Evolutionary conservation across 352 stramenopile species (phyloP), one percentile per base, ranked within the genome.

Genomic region (Phytophthora syringae): DNA sequence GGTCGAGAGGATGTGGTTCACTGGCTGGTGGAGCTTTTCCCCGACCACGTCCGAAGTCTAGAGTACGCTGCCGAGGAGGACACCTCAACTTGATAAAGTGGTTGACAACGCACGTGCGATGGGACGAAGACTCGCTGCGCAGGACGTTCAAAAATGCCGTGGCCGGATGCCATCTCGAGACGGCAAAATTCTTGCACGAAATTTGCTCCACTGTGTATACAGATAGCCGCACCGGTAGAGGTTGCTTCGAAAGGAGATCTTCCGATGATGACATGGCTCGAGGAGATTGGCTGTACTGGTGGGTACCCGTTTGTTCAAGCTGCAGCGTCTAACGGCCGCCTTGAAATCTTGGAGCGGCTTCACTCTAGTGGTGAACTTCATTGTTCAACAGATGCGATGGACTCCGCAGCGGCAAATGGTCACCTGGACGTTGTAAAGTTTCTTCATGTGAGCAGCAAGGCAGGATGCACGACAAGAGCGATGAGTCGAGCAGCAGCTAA

Each of bases 1-100:
- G 44, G 44, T 24, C 30, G 45, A 28, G 24, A 24, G 7, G 43
- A 63, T 47, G 32, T 49, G 5, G 44, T 63, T 55, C 22, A n/a
- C 22, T 63, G 54, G 54, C 24, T 62, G 42, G 16, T 54, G n/a
- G 37, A 63, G 16, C n/a, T 50, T 15, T 48, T 63, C 30, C 55
- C 55, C 20, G 10, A 50, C 12, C 24, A 21, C n/a, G 6, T 56
- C 11, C 32, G n/a, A 40, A 32, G n/a, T 1, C 12, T 63, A n/a
- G 21, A 5, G 12, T 16, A 56, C 32, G 44, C 44, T 28, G 36
- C 32, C 0, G 16, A 42, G 28, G 44, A 32, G 55, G 43, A 2
- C 44, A 56, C 24, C 34, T 56, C 6, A 37, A 56, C 10, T 15
- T 56, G 16, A 45, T 63, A 15, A 55, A 56, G 20, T 56, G 30